Conservation (phyloP, 345 rosid genomes). For the Eucalyptus polybractea region DNA sequence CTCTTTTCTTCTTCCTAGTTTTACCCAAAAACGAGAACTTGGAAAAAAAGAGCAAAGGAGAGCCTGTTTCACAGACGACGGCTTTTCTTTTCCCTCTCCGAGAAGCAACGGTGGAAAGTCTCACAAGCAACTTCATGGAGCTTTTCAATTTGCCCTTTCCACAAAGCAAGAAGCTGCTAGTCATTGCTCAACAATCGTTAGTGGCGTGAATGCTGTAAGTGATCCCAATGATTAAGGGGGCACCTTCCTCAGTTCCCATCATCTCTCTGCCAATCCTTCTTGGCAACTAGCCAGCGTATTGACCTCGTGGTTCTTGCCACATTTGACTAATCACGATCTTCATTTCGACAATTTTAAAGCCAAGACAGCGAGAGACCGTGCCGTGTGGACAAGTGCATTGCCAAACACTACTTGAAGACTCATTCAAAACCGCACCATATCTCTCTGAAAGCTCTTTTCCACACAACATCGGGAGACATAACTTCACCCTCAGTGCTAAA, state of each 20-base stretch:
- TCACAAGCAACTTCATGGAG: not conserved
- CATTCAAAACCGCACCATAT: not conserved
- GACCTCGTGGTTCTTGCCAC: not conserved
- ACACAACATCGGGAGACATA: not conserved
- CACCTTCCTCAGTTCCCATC: not conserved
- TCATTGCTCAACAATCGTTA: not conserved
- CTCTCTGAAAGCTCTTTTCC: not conserved
- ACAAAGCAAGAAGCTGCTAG: not conserved
- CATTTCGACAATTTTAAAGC: not conserved
- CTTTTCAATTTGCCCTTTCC: not conserved
- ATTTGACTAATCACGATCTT: not conserved
- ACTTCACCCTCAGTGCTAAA: not conserved
- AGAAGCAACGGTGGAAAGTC: not conserved
- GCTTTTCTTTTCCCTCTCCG: not conserved
- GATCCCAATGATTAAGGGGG: not conserved
- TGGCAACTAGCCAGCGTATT: not conserved
- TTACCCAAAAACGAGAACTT: not conserved
- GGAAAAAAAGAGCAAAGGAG: not conserved
- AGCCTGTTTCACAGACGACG: not conserved
- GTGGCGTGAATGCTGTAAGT: not conserved
- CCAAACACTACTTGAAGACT: not conserved
- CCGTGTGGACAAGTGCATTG: not conserved
- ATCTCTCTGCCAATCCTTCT: not conserved
- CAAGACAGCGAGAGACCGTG: not conserved
- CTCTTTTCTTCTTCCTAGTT: not conserved